Percentiles rank a stretch among this genome's conserved stretches.
These are phyloP conservation scores for Juncus effusus DNA, from an alignment of 176 grass and related monocot genomes.

Conservation along the genomic window DNA sequence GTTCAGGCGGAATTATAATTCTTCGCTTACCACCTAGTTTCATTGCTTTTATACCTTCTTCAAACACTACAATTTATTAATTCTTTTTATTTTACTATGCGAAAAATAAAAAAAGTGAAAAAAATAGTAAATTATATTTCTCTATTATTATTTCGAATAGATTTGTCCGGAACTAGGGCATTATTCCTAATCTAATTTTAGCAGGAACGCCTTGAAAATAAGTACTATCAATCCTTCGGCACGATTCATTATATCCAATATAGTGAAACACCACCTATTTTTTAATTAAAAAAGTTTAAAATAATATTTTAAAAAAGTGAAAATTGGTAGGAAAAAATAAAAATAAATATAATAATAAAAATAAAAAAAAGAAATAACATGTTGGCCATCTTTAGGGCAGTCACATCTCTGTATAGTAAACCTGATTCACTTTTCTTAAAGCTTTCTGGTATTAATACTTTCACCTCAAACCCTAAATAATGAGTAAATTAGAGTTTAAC, in stretches of 20 bases:
- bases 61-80: slow-evolving; percentile 64
- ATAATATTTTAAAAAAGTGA: neutral
- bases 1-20: slow-evolving; percentile 96
- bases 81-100: neutral
- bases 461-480: slow-evolving; percentile 91
- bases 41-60: too few species aligned
- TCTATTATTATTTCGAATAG: neutral
- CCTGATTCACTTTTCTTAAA: slow-evolving; percentile 67
- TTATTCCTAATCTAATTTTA: slow-evolving; percentile 95
- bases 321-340: too few species aligned
- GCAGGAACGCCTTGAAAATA: slow-evolving; percentile 85
- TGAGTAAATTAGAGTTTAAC: too few species aligned
- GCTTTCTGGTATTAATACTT: too few species aligned
- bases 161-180: slow-evolving; percentile 89
- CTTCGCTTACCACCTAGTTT: too few species aligned
- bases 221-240: slow-evolving; percentile 94
- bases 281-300: slow-evolving; percentile 27
- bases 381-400: slow-evolving; percentile 95
- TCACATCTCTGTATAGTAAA: slow-evolving; percentile 76
- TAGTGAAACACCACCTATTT: slow-evolving; percentile 82
- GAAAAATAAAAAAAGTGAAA: neutral
- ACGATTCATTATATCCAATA: slow-evolving; percentile 90
- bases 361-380: slow-evolving; percentile 45
- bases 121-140: too few species aligned
- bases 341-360: slow-evolving; percentile 12